Conservation (phyloP, 257 asterid genomes). For the Solanum etuberosum region DNA sequence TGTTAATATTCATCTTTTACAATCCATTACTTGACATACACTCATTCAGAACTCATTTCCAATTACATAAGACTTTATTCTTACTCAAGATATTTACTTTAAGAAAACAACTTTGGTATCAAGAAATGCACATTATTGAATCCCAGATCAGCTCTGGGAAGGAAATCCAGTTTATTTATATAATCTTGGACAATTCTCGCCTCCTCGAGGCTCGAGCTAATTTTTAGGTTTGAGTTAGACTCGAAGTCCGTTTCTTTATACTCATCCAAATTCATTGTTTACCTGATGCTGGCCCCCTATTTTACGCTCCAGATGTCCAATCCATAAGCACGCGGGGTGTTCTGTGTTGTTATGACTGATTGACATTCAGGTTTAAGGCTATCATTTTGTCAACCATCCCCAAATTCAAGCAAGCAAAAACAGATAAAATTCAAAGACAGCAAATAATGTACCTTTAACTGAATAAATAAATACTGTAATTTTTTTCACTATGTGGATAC, state of each 20-base stretch:
- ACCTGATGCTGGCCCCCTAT: not conserved
- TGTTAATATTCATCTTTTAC: not conserved
- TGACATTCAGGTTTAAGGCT: not conserved
- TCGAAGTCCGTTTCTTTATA: not conserved
- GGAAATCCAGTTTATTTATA: not conserved
- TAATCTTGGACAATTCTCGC: not conserved
- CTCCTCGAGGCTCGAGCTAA: not conserved
- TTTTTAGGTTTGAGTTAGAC: not conserved
- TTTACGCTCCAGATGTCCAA: not conserved
- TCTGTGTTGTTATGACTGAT: not conserved
- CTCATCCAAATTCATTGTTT: not conserved
- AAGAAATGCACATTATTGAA: not conserved
- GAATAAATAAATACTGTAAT: not conserved
- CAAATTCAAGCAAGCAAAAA: not conserved
- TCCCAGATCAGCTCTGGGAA: not conserved
- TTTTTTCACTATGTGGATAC: not conserved
- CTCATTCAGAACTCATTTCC: not conserved
- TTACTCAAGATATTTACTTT: not conserved
- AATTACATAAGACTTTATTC: not conserved
- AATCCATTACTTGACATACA: not conserved
- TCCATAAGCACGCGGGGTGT: not conserved
- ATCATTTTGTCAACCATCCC: not conserved
- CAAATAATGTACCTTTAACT: not conserved
- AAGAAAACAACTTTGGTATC: not conserved
- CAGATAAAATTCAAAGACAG: not conserved